A percentile compares a stretch with the other conserved stretches of the same genome.
These are phyloP conservation scores for Lizonia empirigonia DNA, from an alignment of 2,329 filamentous ascomycete genomes.

Conservation along the genomic window DNA sequence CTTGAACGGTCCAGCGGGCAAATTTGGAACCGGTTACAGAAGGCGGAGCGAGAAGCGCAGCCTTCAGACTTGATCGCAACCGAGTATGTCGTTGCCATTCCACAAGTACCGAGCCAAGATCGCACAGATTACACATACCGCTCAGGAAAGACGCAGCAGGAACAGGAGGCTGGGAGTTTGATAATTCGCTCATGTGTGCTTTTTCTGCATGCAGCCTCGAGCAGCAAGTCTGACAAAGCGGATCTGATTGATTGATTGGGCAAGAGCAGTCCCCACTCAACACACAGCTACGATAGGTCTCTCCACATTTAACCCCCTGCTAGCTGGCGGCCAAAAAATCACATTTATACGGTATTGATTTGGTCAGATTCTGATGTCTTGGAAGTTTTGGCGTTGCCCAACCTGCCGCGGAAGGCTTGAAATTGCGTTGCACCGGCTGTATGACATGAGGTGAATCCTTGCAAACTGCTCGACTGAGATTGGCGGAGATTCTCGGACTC, in stretches of 20 bases:
- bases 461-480: slow-evolving; percentile 16
- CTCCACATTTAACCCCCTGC: too few relatives aligned
- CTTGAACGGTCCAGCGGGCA: slow-evolving; percentile 3
- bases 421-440: slow-evolving; percentile 16
- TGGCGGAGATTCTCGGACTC: slow-evolving; percentile 26
- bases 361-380: slow-evolving; percentile 17
- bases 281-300: too few relatives aligned
- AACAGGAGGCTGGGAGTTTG: not conserved
- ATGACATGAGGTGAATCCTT: slow-evolving; percentile 25
- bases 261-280: too few relatives aligned
- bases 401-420: slow-evolving; percentile 17
- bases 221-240: slow-evolving; percentile 30
- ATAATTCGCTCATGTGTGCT: slow-evolving; percentile 3
- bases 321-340: too few relatives aligned
- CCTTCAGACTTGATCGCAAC: slow-evolving; percentile 2
- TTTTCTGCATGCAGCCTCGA: slow-evolving; percentile 17
- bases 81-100: not conserved
- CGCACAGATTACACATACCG: slow-evolving; percentile 4
- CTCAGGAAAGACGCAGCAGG: not conserved
- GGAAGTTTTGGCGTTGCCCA: slow-evolving; percentile 19
- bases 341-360: slow-evolving; percentile 28
- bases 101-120: slow-evolving; percentile 6
- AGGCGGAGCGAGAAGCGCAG: slow-evolving; percentile 16
- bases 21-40: slow-evolving; percentile 3
- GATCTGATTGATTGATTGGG: too few relatives aligned